phyloP scores from a whole-genome alignment of 1,284 basidiomycete species.

The Vanrija sp. region DNA sequence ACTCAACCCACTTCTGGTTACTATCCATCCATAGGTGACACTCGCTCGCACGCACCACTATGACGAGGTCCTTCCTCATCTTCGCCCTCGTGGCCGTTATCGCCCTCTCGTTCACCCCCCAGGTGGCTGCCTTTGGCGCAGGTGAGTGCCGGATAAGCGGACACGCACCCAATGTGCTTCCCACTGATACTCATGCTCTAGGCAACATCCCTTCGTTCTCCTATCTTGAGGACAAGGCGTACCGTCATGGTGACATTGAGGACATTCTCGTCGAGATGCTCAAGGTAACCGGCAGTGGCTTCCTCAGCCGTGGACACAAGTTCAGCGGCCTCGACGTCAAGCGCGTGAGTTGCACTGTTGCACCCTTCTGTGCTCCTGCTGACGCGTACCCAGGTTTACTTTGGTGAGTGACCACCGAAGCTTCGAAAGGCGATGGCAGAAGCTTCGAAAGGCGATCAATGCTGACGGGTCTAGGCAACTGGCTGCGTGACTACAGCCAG shows the following conservation, averaged over 20 bases:
- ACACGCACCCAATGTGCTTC: neutral
- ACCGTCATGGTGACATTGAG: conserved; percentile 81
- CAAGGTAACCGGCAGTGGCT: conserved; percentile 61
- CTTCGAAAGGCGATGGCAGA: neutral
- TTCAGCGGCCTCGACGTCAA: conserved; percentile 54
- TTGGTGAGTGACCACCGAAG: conserved; percentile 14
- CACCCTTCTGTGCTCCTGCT: too few relatives aligned
- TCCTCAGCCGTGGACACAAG: conserved; percentile 65
- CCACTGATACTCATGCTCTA: neutral
- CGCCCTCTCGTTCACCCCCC: conserved; percentile 42
- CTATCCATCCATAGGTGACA: neutral
- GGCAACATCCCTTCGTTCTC: conserved; percentile 49
- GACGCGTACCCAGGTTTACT: conserved; percentile 18
- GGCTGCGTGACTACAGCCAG: conserved; percentile 70
- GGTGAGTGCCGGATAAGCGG: conserved; percentile 20
- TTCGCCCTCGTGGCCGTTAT: conserved; percentile 35
- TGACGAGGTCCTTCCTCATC: conserved; percentile 32
- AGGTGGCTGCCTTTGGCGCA: conserved; percentile 44
- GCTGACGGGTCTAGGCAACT: conserved; percentile 54
- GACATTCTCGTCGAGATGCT: conserved; percentile 49
- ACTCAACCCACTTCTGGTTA: neutral
- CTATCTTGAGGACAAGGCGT: conserved; percentile 60
- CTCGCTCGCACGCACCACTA: conserved; percentile 9
- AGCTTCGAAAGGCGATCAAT: neutral
- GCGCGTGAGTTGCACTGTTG: conserved; percentile 15